Evolutionary conservation across 306 rosid species (phyloP).

Genomic region (Echinosophora koreensis): DNA sequence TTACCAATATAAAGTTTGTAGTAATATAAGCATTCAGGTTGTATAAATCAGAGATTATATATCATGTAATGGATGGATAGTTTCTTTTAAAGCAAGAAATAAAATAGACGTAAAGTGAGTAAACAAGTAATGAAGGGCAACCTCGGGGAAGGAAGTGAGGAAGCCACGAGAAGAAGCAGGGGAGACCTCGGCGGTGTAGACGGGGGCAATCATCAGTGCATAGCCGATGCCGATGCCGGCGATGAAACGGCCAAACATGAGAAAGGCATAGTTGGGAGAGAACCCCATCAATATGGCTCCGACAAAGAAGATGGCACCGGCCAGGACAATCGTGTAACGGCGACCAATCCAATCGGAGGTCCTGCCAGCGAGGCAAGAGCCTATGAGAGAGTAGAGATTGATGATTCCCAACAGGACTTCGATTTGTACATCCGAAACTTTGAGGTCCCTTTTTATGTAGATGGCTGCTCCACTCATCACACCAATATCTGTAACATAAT

Average conservation of each 20-base stretch:
- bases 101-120: no score
- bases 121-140: background rate
- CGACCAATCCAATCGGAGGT: conserved; percentile 96
- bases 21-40: no score
- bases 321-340: conserved; percentile 76
- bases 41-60: no score
- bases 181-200: conserved; percentile 84
- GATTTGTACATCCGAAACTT: conserved; percentile 53
- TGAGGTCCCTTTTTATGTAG: conserved; percentile 65
- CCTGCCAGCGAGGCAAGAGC: conserved; percentile 75
- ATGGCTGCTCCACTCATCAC: conserved; percentile 89
- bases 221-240: conserved; percentile 90
- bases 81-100: background rate
- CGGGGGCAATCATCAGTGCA: conserved; percentile 83
- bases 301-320: conserved; percentile 67
- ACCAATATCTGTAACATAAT: conserved; percentile 70
- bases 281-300: conserved; percentile 90
- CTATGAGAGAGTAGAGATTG: conserved; percentile 70
- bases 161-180: conserved; percentile 87
- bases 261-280: conserved; percentile 76
- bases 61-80: no score
- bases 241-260: conserved; percentile 82
- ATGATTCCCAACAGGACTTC: conserved; percentile 73
- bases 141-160: conserved; percentile 88
- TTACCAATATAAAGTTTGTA: no score